These are phyloP conservation scores for Akanthomyces muscarius DNA, from an alignment of 2,329 filamentous ascomycete genomes.

Conservation along the genomic window DNA sequence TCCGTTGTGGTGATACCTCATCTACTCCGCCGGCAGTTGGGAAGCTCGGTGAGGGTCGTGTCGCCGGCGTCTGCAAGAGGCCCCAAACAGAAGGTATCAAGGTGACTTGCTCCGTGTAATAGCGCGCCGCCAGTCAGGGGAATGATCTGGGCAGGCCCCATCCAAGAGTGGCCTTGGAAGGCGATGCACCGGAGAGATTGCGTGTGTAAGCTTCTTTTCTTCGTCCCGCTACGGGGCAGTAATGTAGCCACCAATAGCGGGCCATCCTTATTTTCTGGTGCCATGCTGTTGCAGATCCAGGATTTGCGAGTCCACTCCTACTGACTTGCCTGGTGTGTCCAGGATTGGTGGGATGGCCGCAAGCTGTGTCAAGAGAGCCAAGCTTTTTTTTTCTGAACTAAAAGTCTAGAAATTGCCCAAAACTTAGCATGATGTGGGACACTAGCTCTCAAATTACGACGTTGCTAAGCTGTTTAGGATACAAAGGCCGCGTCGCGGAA, in stretches of 20 bases:
- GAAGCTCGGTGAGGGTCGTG: no score
- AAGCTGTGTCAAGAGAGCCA: neutral
- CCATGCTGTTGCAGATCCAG: neutral
- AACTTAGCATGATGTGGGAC: neutral
- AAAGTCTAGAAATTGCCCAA: neutral
- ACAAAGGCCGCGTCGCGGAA: neutral
- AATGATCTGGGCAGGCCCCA: neutral
- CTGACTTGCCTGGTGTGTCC: neutral
- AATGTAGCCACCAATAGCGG: neutral
- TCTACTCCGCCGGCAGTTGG: no score
- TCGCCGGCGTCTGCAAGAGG: no score
- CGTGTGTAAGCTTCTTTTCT: constrained; percentile 2
- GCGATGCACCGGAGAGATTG: neutral
- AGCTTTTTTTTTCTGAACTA: neutral
- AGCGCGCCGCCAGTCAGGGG: neutral
- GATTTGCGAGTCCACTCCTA: neutral
- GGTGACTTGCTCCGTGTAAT: no score
- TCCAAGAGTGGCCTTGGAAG: neutral
- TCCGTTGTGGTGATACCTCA: no score
- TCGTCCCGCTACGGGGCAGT: neutral
- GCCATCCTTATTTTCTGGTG: neutral
- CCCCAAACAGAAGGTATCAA: no score
- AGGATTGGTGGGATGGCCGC: constrained; percentile 7
- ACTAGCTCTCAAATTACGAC: neutral
- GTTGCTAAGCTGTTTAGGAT: neutral